Evolutionary conservation across 352 stramenopile species (phyloP).

Genomic region (Globisporangium sylvaticum): DNA sequence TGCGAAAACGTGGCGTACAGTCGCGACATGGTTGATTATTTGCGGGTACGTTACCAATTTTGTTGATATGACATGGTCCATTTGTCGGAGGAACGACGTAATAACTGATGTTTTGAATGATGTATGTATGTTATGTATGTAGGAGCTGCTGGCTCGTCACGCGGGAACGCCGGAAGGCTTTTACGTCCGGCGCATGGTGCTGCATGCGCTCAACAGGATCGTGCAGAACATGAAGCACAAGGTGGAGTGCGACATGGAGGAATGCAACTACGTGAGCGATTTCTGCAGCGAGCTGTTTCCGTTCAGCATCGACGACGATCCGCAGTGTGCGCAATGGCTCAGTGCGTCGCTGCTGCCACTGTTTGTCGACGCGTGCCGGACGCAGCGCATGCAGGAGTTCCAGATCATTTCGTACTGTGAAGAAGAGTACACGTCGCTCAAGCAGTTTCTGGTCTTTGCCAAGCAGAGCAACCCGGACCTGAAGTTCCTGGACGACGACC

Average conservation of each 20-base stretch:
- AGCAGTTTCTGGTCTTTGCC: conserved; percentile 63
- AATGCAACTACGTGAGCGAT: conserved; percentile 61
- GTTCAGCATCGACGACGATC: conserved; percentile 59
- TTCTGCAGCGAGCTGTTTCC: conserved; percentile 68
- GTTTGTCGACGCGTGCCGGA: conserved; percentile 68
- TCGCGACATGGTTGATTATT: conserved; percentile 45
- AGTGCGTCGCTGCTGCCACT: conserved; percentile 53
- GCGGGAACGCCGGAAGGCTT: conserved; percentile 22
- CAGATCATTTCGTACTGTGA: conserved; percentile 61
- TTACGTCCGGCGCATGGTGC: conserved; percentile 69
- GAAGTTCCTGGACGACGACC: conserved; percentile 72
- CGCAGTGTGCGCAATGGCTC: conserved; percentile 73
- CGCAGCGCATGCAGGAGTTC: conserved; percentile 54
- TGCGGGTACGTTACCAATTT: conserved; percentile 25
- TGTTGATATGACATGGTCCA: neutral
- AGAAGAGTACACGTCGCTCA: conserved; percentile 62
- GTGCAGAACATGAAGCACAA: conserved; percentile 75
- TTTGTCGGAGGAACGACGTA: neutral
- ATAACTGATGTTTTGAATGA: neutral
- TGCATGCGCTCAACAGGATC: conserved; percentile 72
- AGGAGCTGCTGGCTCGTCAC: conserved; percentile 33
- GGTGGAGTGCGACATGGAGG: conserved; percentile 52
- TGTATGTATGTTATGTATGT: neutral
- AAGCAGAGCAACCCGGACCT: conserved; percentile 57
- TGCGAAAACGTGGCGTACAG: conserved; percentile 42